A percentile compares a stretch with the other conserved stretches of the same genome.
phyloP scores from a whole-genome alignment of 257 asterid species.

The Ajuga chamaepitys region DNA sequence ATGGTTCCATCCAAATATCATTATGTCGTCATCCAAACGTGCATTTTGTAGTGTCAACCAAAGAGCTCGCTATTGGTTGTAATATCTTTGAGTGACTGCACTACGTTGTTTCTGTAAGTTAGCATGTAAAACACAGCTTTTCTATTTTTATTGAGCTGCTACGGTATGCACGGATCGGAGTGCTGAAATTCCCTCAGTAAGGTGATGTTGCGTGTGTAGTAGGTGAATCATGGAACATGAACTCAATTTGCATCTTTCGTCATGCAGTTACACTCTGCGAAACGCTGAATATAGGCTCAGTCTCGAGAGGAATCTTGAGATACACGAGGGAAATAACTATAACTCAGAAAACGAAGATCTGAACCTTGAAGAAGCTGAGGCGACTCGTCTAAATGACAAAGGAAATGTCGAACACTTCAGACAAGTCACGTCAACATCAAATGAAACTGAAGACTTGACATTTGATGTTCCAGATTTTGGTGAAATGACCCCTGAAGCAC shows the following conservation, averaged over 20 bases:
- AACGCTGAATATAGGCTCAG: conserved; percentile 94
- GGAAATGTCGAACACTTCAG: conserved; percentile 17
- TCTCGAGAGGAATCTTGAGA: conserved; percentile 82
- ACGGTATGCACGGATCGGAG: not conserved
- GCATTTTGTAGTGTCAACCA: not conserved
- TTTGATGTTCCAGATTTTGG: conserved; percentile 51
- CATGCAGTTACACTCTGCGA: conserved; percentile 71
- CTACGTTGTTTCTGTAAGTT: not conserved
- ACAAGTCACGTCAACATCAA: conserved; percentile 31
- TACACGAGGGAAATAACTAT: conserved; percentile 38
- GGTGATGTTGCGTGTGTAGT: not conserved
- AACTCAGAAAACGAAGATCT: conserved; percentile 34
- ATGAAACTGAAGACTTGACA: conserved; percentile 32
- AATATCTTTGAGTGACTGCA: not conserved
- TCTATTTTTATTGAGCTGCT: not conserved
- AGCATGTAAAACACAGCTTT: not conserved
- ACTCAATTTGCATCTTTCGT: not conserved
- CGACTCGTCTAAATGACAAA: conserved; percentile 19
- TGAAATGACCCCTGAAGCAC: conserved; percentile 79
- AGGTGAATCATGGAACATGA: not conserved
- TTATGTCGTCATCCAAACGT: not conserved
- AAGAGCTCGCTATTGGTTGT: not conserved
- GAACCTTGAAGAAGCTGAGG: conserved; percentile 26
- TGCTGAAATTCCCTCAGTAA: not conserved
- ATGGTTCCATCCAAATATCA: not conserved